Conservation (phyloP, 108 stramenopile genomes). For the Mayamaea pseudoterrestris region DNA sequence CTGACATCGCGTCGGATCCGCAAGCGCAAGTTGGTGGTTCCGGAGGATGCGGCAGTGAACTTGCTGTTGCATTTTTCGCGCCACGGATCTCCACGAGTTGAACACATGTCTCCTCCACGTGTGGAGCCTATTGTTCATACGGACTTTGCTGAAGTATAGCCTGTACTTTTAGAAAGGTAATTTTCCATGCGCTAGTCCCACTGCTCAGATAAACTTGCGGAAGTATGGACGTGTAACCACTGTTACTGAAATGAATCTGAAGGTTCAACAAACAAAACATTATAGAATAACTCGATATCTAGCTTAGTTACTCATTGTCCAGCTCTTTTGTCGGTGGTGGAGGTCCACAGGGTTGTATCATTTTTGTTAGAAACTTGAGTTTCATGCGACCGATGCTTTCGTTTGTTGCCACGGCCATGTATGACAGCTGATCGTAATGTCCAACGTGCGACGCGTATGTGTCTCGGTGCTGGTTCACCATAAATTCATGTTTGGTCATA, state of each 20-base stretch:
- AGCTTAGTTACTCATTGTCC: too few relatives aligned
- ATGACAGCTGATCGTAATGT: slow-evolving; percentile 90
- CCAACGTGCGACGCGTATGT: slow-evolving; percentile 89
- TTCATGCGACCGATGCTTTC: slow-evolving; percentile 83
- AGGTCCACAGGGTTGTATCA: slow-evolving; percentile 75
- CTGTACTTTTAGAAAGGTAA: neutral
- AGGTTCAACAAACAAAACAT: too few relatives aligned
- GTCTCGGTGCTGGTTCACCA: slow-evolving; percentile 97
- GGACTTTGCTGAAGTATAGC: neutral
- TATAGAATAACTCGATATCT: too few relatives aligned
- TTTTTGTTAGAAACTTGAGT: slow-evolving; percentile 81
- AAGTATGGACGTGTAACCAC: too few relatives aligned
- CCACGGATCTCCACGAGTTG: neutral
- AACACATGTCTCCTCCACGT: neutral
- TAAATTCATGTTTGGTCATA: slow-evolving; percentile 90
- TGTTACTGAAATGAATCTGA: too few relatives aligned
- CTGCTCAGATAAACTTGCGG: too few relatives aligned
- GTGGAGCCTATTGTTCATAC: neutral
- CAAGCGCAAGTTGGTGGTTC: neutral
- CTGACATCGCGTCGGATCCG: neutral
- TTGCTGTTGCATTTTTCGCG: slow-evolving; percentile 2
- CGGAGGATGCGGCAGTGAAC: neutral
- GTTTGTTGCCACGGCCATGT: slow-evolving; percentile 95
- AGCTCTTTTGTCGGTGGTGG: slow-evolving; percentile 24
- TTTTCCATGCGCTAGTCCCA: neutral